Evolutionary conservation across 2,329 filamentous ascomycete species (phyloP).

Genomic region (Didymella segeticola): DNA sequence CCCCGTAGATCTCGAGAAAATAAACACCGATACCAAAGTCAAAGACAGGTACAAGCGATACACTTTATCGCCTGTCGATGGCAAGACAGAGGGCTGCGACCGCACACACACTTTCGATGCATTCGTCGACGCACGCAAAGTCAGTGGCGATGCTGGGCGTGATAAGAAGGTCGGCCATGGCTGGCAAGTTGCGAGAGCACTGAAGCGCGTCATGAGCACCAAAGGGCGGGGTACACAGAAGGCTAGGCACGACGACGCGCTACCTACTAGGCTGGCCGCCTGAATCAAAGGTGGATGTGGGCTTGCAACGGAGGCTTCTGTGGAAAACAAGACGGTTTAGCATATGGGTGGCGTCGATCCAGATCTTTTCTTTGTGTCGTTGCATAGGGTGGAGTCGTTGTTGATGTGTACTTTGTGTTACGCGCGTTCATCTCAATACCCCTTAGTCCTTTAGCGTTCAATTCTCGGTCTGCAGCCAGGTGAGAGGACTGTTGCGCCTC

Average conservation of each 20-base stretch:
- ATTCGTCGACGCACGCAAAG: constrained; percentile 13
- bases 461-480: not conserved
- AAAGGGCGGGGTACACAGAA: constrained; percentile 13
- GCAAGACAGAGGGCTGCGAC: constrained; percentile 22
- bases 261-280: constrained; percentile 9
- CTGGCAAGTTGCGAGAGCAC: constrained; percentile 14
- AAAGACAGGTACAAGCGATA: constrained; percentile 9
- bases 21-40: not conserved
- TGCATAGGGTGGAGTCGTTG: not conserved
- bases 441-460: not conserved
- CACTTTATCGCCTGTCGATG: constrained; percentile 20
- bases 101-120: constrained; percentile 22
- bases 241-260: constrained; percentile 7
- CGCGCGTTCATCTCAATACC: constrained; percentile 6
- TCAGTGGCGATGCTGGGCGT: constrained; percentile 12
- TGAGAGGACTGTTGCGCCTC: not conserved
- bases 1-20: constrained; percentile 8
- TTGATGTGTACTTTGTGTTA: not conserved
- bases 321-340: not conserved
- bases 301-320: not conserved
- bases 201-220: constrained; percentile 13
- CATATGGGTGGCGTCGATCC: not conserved
- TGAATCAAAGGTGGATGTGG: not conserved
- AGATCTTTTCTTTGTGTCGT: not conserved
- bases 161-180: constrained; percentile 16